Evolutionary conservation across 2,329 filamentous ascomycete species (phyloP), one percentile per base, ranked within the genome.

Genomic region (Lasiodiplodia sp.): DNA sequence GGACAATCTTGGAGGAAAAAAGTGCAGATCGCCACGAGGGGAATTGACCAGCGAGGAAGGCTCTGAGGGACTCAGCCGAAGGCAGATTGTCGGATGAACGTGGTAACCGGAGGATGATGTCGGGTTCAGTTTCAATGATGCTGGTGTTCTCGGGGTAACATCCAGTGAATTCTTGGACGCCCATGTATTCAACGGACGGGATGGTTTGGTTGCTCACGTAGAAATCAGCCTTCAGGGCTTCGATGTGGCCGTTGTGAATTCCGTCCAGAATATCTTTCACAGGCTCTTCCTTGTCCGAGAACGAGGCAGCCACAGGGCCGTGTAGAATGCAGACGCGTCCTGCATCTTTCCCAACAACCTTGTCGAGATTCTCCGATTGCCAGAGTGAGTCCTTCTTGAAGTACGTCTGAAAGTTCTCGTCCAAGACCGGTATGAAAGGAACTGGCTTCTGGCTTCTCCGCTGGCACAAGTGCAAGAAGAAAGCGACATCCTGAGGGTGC

Each of bases 321-420:
- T 81, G 79, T 0, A 81, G 72, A 31, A 81, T 77, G 49, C 76
- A 80, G 6, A 75, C 74, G 23, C 79, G 72, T 16, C 73, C 74
- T 11, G 74, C 75, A 68, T 81, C 79, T 52, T 78, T 71, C 44
- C 73, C 75, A 28, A 78, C 68, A 16, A 81, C 78, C 0, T 77
- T 75, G 6, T 79, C 78, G 8, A 80, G 58, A 44, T 79, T 74
- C 66, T 81, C 79, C 6, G 78, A 78, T 64, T 81, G 79, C 79
- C 79, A 81, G 5, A 81, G 72, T 1, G 79, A 81, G 68, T 81
- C 79, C 58, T 81, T 81, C 70, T 81, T 81, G 69, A 81, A 80
- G 76, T 76, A 81, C 4, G 72, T 72, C 70, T 81, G 79, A 53
- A 81, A 80, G 44, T 77, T 72, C 25, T 77, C 74, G 65, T 81